Conservation (phyloP, 2,329 filamentous ascomycete species). For the Diplocarpon mali region DNA sequence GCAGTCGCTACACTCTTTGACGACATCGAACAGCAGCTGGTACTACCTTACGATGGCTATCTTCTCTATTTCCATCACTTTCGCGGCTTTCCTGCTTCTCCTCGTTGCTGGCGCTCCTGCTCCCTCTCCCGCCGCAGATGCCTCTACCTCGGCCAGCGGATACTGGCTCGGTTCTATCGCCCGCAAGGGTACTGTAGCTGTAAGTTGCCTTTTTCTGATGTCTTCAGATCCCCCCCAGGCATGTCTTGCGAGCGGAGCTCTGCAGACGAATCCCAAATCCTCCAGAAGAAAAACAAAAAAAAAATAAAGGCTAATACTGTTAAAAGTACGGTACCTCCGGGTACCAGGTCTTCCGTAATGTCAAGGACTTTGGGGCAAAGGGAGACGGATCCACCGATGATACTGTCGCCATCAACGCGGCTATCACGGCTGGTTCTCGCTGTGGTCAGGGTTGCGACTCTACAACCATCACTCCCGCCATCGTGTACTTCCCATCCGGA, state of each 20-base stretch:
- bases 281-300: no score
- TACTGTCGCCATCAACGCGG: conserved; percentile 74
- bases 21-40: conserved; percentile 25
- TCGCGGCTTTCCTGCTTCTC: conserved; percentile 23
- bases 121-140: conserved; percentile 7
- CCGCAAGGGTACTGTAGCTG: conserved; percentile 25
- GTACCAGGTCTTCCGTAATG: conserved; percentile 72
- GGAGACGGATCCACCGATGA: conserved; percentile 67
- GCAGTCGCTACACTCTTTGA: conserved; percentile 24
- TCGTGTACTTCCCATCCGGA: conserved; percentile 85
- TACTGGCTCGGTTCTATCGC: conserved; percentile 27
- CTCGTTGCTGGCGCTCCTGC: conserved; percentile 17
- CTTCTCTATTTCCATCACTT: conserved; percentile 22
- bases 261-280: no score
- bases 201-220: no score
- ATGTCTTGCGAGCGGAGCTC: no score
- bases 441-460: conserved; percentile 79
- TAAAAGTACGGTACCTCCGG: conserved; percentile 27
- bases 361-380: conserved; percentile 62
- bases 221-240: no score
- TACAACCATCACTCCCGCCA: conserved; percentile 67
- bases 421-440: conserved; percentile 65
- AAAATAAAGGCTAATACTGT: no score
- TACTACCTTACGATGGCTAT: conserved; percentile 26
- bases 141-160: conserved; percentile 11